Base-by-base conservation (phyloP, 208 protist genomes). In the Acanthamoeba healyi region DNA sequence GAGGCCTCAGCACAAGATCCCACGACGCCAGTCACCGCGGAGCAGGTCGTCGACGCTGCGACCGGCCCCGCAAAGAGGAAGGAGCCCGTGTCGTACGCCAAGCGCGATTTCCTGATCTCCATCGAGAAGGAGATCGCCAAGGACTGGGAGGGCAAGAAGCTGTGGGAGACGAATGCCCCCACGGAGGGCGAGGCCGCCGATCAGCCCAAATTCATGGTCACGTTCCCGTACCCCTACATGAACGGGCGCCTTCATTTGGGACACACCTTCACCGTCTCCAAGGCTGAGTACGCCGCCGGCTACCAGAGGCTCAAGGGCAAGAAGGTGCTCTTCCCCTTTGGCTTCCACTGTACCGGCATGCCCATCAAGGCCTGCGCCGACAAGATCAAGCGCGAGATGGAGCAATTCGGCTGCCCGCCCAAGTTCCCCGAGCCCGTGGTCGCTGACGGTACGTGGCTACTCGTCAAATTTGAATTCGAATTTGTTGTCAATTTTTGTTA, bases 141-240 rank as follows among this genome's bases (percentile, higher is more conserved):
- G 61, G 26, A 95, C 15, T 99, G 98, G 98, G 95, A 95, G 36
- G 94, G 92, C 15, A 40, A 94, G 38, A 97, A 98, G 38, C 22
- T 95, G 17, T 98, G 98, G 92, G 98, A 99, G 93, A 36, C 88
- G 12, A 96, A 98, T 88, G 97, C 98, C 6, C 95, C 95, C 15
- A 96, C 58, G 22, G 86, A 65, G 26, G 40, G 65, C 46, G 58
- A 65, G 29, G 26, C 49, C n/a, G n/a, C n/a, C 46, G 46, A 63
- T 51, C 32, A 90, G 36, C 95, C 97, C 91, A 99, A 99, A 97
- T 99, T 98, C 97, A 97, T 99, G 74, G 98, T 98, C 67, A 99
- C 99, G 22, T 99, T 99, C 94, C 99, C 99, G n/a, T 99, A 99
- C 95, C 99, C 99, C n/a, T 99, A 99, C 98, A 99, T 99, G 99